A percentile compares a stretch with the other conserved stretches of the same genome.
Evolutionary conservation across 257 asterid species (phyloP).

Genomic region (Rhazya stricta): DNA sequence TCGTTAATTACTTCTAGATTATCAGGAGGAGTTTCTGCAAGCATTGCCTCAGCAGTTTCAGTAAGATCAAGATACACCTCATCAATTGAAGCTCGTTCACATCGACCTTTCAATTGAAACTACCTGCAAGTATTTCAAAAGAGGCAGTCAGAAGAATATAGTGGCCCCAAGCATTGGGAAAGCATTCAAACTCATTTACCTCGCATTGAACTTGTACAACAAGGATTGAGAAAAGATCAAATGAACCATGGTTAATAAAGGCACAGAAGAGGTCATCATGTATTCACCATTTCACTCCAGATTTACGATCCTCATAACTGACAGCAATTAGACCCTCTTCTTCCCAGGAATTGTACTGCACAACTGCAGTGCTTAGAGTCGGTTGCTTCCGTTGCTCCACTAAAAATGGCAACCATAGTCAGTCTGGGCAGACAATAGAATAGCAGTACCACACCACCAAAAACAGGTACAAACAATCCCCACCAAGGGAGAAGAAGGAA

Average conservation of each 20-base stretch:
- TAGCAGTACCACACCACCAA: background rate
- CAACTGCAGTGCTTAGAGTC: conserved; percentile 77
- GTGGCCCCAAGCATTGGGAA: conserved; percentile 10
- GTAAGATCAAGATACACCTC: conserved; percentile 97
- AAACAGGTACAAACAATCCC: background rate
- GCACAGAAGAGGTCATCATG: conserved; percentile 4
- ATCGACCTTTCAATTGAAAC: conserved; percentile 73
- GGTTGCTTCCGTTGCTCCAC: conserved; percentile 94
- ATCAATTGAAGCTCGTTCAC: conserved; percentile 98
- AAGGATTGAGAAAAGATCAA: background rate
- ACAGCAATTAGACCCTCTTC: conserved; percentile 97
- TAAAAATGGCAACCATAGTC: conserved; percentile 25
- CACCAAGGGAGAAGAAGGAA: background rate
- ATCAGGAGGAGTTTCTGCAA: conserved; percentile 57
- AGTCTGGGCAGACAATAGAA: conserved; percentile 12
- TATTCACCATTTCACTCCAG: conserved; percentile 78
- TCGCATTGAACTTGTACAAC: conserved; percentile 73
- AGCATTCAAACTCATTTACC: conserved; percentile 31
- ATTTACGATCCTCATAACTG: conserved; percentile 85
- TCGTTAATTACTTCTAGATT: conserved; percentile 47
- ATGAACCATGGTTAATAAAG: background rate
- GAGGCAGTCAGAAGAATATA: conserved; percentile 15
- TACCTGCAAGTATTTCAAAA: conserved; percentile 45
- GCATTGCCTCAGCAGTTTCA: conserved; percentile 77
- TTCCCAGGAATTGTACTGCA: conserved; percentile 91